phyloP scores from a whole-genome alignment of 352 stramenopile species.

The Pythium brassicae region DNA sequence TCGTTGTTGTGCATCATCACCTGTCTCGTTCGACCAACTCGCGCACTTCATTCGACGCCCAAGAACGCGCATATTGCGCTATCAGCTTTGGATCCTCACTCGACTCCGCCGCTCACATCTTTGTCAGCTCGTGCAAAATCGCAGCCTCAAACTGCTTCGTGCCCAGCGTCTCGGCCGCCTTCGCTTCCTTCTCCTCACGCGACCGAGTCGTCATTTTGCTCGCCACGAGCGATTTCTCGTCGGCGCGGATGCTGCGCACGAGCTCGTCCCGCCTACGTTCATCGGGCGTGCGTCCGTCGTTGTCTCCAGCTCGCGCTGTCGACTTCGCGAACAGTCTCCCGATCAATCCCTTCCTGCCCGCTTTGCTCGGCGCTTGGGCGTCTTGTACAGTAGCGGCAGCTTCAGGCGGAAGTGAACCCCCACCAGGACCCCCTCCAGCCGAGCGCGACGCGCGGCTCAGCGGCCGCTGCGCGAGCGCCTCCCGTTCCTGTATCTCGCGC shows the following conservation, averaged over 20 bases:
- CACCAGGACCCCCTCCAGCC: conserved; percentile 2
- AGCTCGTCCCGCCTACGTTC: conserved; percentile 36
- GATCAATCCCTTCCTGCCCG: conserved; percentile 19
- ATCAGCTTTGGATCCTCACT: too few relatives aligned
- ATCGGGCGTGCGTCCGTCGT: conserved; percentile 20
- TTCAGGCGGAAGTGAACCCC: not conserved
- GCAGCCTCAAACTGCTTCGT: conserved; percentile 45
- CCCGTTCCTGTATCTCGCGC: conserved; percentile 34
- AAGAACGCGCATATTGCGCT: too few relatives aligned
- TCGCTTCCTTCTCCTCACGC: conserved; percentile 31
- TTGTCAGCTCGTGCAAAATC: conserved; percentile 44
- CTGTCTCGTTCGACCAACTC: too few relatives aligned
- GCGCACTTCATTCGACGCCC: too few relatives aligned
- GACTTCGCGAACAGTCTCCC: conserved; percentile 19
- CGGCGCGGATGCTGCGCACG: conserved; percentile 17
- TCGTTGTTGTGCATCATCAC: too few relatives aligned
- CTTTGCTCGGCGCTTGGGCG: conserved; percentile 6
- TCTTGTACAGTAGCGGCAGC: not conserved
- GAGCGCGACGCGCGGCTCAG: conserved; percentile 12
- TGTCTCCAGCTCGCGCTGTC: not conserved
- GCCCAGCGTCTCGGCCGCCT: conserved; percentile 27
- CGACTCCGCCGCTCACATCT: not conserved
- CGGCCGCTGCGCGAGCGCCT: conserved; percentile 19
- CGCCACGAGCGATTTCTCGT: conserved; percentile 22
- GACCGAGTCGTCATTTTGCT: conserved; percentile 29